These are phyloP conservation scores for Termitomyces sp. DNA, from an alignment of 768 basidiomycete genomes.

Conservation along the genomic window DNA sequence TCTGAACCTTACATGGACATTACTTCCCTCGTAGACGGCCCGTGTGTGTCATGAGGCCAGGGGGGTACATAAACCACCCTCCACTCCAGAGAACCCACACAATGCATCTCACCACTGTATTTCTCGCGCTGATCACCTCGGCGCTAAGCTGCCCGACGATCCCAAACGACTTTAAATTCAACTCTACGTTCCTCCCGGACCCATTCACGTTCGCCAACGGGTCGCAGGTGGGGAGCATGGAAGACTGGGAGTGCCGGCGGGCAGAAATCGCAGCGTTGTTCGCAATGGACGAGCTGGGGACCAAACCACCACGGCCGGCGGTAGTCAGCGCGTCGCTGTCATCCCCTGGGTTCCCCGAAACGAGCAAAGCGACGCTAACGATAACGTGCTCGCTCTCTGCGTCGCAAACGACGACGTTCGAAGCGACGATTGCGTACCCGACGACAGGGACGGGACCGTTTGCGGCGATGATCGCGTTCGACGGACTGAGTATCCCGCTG, in stretches of 20 bases:
- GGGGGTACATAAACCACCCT: too few relatives aligned
- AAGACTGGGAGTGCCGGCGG: slow-evolving; percentile 45
- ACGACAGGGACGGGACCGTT: slow-evolving; percentile 34
- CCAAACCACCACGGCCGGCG: slow-evolving; percentile 38
- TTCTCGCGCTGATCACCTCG: not conserved
- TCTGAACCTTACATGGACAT: too few relatives aligned
- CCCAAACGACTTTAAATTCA: not conserved
- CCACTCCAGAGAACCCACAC: too few relatives aligned
- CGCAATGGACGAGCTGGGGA: slow-evolving; percentile 46
- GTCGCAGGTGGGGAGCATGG: slow-evolving; percentile 31
- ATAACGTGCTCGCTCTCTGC: slow-evolving; percentile 32
- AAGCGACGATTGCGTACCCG: slow-evolving; percentile 38
- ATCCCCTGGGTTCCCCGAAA: too few relatives aligned
- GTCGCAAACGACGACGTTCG: slow-evolving; percentile 42
- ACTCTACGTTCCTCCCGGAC: slow-evolving; percentile 30
- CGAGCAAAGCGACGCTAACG: slow-evolving; percentile 24
- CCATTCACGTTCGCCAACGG: slow-evolving; percentile 49
- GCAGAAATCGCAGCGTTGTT: slow-evolving; percentile 41
- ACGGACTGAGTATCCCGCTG: slow-evolving; percentile 32
- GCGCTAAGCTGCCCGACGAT: not conserved
- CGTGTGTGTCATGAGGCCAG: too few relatives aligned
- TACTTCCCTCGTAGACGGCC: too few relatives aligned
- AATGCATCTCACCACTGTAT: not conserved
- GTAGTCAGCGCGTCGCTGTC: slow-evolving; percentile 37
- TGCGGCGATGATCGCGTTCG: slow-evolving; percentile 48